These are phyloP conservation scores for Pestalotiopsis sp. DNA, from an alignment of 2,329 filamentous ascomycete species.

Conservation along the genomic window DNA sequence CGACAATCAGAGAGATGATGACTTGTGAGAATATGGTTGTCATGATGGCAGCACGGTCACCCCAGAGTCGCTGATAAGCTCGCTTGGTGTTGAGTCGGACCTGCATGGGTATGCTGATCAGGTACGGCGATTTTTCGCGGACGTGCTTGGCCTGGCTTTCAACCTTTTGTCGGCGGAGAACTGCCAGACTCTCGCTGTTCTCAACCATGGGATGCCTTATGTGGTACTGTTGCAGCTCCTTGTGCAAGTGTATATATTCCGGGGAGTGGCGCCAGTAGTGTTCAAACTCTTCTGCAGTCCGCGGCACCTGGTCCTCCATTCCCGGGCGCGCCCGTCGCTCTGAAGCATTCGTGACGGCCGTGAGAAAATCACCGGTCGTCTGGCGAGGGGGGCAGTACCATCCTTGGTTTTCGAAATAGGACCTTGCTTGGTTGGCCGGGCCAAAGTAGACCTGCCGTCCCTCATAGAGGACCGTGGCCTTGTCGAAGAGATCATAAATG, in stretches of 20 bases:
- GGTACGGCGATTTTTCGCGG: slow-evolving; percentile 58
- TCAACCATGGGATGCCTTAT: slow-evolving; percentile 45
- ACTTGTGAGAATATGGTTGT: slow-evolving; percentile 51
- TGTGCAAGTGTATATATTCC: slow-evolving; percentile 44
- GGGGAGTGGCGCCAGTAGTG: slow-evolving; percentile 46
- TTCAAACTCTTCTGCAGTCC: slow-evolving; percentile 73
- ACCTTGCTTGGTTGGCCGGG: slow-evolving; percentile 58
- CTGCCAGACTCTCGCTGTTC: slow-evolving; percentile 38
- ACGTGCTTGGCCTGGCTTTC: slow-evolving; percentile 54
- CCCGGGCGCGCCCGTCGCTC: slow-evolving; percentile 61
- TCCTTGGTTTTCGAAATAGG: slow-evolving; percentile 70
- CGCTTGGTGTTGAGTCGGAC: slow-evolving; percentile 53
- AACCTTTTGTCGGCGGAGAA: slow-evolving; percentile 51
- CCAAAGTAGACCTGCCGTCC: slow-evolving; percentile 73
- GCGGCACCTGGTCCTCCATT: slow-evolving; percentile 63
- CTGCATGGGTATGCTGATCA: slow-evolving; percentile 59
- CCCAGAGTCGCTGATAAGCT: slow-evolving; percentile 55
- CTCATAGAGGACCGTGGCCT: slow-evolving; percentile 63
- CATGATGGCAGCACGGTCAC: slow-evolving; percentile 51
- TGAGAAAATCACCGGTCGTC: slow-evolving; percentile 72
- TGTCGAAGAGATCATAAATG: slow-evolving; percentile 17
- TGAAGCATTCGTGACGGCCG: slow-evolving; percentile 66
- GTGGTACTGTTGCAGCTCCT: slow-evolving; percentile 55
- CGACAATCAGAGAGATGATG: slow-evolving; percentile 63
- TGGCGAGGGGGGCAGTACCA: slow-evolving; percentile 70